phyloP scores from a whole-genome alignment of 176 grass and related monocot species.

The Neostapfia colusana region DNA sequence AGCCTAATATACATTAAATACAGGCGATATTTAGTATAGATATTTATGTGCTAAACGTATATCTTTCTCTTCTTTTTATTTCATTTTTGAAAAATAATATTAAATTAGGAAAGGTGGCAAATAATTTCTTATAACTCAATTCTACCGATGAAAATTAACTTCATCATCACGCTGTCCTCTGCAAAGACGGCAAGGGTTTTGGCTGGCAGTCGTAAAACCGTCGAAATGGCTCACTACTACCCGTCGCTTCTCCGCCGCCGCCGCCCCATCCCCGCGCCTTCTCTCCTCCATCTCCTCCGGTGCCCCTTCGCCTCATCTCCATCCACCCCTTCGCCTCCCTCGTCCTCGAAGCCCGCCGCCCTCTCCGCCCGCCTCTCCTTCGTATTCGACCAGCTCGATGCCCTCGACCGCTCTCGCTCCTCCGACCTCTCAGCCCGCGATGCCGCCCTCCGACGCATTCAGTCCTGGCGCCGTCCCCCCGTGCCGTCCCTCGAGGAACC shows the following conservation, averaged over 20 bases:
- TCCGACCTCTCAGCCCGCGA: conserved; percentile 67
- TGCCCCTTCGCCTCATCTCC: conserved; percentile 20
- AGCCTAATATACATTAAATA: too few species aligned
- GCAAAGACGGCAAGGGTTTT: conserved; percentile 10
- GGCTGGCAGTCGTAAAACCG: conserved; percentile 23
- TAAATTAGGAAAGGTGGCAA: too few species aligned
- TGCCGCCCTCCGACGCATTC: conserved; percentile 84
- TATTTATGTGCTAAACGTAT: too few species aligned
- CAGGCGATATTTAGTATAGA: too few species aligned
- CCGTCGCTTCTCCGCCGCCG: conserved; percentile 32
- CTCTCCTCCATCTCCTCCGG: conserved; percentile 37
- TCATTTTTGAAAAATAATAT: too few species aligned
- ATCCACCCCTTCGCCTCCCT: conserved; percentile 17
- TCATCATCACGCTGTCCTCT: background rate
- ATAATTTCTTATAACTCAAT: background rate
- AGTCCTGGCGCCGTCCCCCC: conserved; percentile 60
- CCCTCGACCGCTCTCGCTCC: conserved; percentile 62
- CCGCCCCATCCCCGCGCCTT: conserved; percentile 25
- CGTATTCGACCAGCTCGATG: conserved; percentile 91
- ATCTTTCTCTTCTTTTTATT: too few species aligned
- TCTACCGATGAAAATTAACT: background rate
- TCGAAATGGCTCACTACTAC: conserved; percentile 30
- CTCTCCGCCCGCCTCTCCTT: conserved; percentile 93
- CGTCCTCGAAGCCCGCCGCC: conserved; percentile 58
- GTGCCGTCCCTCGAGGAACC: background rate